These are phyloP conservation scores for Penicillium bialowiezense DNA, from an alignment of 495 filamentous ascomycete genomes.

Conservation along the genomic window DNA sequence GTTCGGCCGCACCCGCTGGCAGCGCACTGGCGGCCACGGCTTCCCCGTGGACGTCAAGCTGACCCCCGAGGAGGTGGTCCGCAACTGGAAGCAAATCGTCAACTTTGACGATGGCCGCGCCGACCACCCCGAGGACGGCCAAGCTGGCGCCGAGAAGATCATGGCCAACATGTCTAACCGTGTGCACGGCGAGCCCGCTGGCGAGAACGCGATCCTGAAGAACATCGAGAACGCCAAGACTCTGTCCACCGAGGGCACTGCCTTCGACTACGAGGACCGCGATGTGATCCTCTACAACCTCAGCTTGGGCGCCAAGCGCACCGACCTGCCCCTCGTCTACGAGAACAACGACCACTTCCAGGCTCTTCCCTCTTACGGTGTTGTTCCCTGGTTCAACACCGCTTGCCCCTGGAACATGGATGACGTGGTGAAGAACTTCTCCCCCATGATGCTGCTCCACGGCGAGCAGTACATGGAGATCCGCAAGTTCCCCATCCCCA, in stretches of 20 bases:
- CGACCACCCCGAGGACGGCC: slow-evolving; percentile 78
- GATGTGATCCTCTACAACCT: slow-evolving; percentile 96
- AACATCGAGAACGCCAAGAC: slow-evolving; percentile 79
- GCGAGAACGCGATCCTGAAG: slow-evolving; percentile 51
- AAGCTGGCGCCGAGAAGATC: slow-evolving; percentile 77
- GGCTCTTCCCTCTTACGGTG: slow-evolving; percentile 89
- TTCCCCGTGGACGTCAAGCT: slow-evolving; percentile 89
- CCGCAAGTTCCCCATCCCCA: slow-evolving; percentile 91
- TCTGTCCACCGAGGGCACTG: slow-evolving; percentile 65
- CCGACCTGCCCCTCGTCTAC: slow-evolving; percentile 81
- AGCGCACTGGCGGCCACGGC: slow-evolving; percentile 83
- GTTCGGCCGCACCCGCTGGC: slow-evolving; percentile 90
- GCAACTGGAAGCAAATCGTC: slow-evolving; percentile 74
- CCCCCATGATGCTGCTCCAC: slow-evolving; percentile 98
- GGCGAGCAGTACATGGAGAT: slow-evolving; percentile 98
- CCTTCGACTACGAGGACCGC: slow-evolving; percentile 77
- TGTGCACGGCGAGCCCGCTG: slow-evolving; percentile 43
- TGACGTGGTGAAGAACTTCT: slow-evolving; percentile 90
- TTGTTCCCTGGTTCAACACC: slow-evolving; percentile 89
- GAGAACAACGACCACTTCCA: slow-evolving; percentile 91
- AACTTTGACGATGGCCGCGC: slow-evolving; percentile 88
- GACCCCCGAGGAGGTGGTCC: slow-evolving; percentile 80
- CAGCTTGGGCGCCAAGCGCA: slow-evolving; percentile 90
- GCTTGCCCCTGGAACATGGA: slow-evolving; percentile 74
- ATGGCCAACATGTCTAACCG: slow-evolving; percentile 90